Evolutionary conservation across 2,329 filamentous ascomycete species (phyloP), one percentile per base, ranked within the genome.

Genomic region (Orbilia oligospora): DNA sequence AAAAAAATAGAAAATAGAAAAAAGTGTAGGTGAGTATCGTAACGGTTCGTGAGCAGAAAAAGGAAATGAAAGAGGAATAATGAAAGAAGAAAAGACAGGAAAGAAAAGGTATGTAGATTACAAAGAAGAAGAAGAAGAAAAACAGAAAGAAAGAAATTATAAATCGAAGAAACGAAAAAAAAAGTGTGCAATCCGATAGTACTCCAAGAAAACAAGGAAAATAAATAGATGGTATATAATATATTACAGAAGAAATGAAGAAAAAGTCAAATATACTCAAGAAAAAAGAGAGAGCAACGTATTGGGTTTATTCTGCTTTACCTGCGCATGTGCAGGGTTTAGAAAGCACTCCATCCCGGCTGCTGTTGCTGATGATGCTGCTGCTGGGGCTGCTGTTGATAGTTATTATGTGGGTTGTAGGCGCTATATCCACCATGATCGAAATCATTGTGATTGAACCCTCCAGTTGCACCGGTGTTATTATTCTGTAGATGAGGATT

Each of bases 391-490:
- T 51, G 41, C 46, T 61, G 55, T 6, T 33, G 58, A 3, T 49
- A 24, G 5, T 30, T 44, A 33, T 12, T 58, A 38, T 51, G 20
- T 49, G 58, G 49, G 18, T 64, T 72, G 16, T 71, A 70, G 3
- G 36, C 41, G 41, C 46, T 71, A 20, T 78, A 78, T 38, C 75
- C 75, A 46, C 75, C 75, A 24, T 78, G 75, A 58, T 78, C 75
- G 38, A 78, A 78, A 2, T 68, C 75, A 33, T 78, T 78, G 38
- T 67, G 75, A 24, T 78, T 51, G 46, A 78, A 78, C 27, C 56
- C 44, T 8, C 51, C 56, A 24, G 20, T n/a, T 16, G 30, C 20
- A 51, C 10, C 27, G 48, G 22, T 36, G 14, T 69, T 70, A 61
- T 48, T 55, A 38, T 73, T 73, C 14, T 56, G 58, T n/a, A 49